Base-by-base conservation (phyloP, 2,329 filamentous ascomycete species). In the Pestalotiopsis sp. region DNA sequence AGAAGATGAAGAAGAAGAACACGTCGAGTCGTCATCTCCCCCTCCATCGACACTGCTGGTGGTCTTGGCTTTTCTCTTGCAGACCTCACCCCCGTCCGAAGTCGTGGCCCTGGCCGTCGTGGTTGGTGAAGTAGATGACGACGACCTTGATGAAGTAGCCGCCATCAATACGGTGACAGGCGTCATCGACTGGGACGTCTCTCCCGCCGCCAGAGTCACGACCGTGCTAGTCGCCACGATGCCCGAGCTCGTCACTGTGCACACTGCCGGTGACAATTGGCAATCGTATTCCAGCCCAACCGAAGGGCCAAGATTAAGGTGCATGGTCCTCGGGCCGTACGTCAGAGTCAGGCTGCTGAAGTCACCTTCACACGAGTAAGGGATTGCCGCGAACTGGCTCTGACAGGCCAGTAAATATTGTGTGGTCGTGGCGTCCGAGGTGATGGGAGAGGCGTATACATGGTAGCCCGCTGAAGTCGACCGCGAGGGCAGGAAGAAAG, bases 81-180 rank as follows among this genome's bases (percentile, higher is more conserved):
- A 66, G 23, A 66, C 41, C 23, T 23, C 45, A 2, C 27, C 38
- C 3, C 63, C 63, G 4, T 23, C 49, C 3, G 63, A 56, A 4
- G 63, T 49, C 17, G 63, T 66, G 5, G 66, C 41, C 27, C 1
- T 52, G 9, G 63, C 41, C 4, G 45, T 25, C 4, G 36, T 39
- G 36, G 23, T 36, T 17, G 68, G 64, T 20, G 49, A 41, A 52
- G 67, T 52, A 66, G 58, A 56, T 7, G 23, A 58, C 41, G 62
- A 59, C 25, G 66, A 25, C 17, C 60, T 56, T 3, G 49, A 57
- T 45, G 58, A 39, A 45, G 69, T 65, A 25, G 65, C 49, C 27
- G 65, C 72, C 4, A 71, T 70, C 2, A 74, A 71, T 68, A 74
- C 71, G n/a, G 71, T 72, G 23, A 65, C 72, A 12, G 72, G 70